Conservation (phyloP, 225 moss, liverwort and hornwort genomes). For the Marchantia paleacea region DNA sequence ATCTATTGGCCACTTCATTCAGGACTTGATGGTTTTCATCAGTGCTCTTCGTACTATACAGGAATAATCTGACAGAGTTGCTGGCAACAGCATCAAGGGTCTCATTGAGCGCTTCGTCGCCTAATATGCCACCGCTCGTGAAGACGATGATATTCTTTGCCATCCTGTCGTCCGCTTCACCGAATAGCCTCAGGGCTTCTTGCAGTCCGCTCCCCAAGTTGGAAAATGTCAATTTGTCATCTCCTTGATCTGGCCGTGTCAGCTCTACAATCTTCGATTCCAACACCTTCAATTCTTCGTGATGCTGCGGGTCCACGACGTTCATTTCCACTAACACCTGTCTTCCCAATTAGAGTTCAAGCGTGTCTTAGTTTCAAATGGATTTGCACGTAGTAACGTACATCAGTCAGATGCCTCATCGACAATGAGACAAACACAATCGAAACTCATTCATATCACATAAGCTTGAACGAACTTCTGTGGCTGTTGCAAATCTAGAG, state of each 20-base stretch:
- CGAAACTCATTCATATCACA: too few relatives aligned
- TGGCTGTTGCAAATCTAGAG: too few relatives aligned
- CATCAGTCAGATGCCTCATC: too few relatives aligned
- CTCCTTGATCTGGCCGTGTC: background rate
- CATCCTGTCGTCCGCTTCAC: background rate
- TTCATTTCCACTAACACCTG: background rate
- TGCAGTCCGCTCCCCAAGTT: slow-evolving; percentile 6
- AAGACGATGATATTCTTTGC: background rate
- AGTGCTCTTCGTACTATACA: background rate
- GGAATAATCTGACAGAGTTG: background rate
- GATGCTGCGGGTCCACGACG: background rate
- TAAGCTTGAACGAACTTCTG: too few relatives aligned
- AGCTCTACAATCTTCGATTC: background rate
- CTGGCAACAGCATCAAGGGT: background rate
- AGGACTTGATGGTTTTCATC: background rate
- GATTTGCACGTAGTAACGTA: background rate
- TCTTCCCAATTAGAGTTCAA: too few relatives aligned
- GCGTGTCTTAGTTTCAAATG: too few relatives aligned
- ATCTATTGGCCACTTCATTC: background rate
- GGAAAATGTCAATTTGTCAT: too few relatives aligned
- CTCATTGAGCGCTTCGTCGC: background rate
- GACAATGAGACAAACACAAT: too few relatives aligned
- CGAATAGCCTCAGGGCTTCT: background rate
- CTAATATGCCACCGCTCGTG: background rate
- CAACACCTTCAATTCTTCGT: background rate